phyloP scores from a whole-genome alignment of 1,284 basidiomycete genomes.

The Amylostereum areolatum region DNA sequence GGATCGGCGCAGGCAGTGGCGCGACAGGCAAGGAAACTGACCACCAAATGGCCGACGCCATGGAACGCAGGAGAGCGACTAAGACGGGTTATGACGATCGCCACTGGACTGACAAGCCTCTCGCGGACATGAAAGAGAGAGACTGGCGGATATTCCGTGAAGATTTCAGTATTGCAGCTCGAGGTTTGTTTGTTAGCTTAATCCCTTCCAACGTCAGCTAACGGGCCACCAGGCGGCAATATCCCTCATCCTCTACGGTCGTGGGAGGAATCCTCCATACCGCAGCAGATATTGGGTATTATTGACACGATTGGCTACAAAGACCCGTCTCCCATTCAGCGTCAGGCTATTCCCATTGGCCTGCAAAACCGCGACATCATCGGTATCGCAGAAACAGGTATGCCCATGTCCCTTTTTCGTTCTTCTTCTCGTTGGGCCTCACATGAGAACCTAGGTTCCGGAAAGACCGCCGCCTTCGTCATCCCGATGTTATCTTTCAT shows the following conservation, averaged over 20 bases:
- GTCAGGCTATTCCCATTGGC: slow-evolving; percentile 97
- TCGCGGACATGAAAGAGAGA: slow-evolving; percentile 93
- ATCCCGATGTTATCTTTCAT: slow-evolving; percentile 98
- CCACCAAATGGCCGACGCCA: slow-evolving; percentile 65
- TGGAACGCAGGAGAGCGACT: slow-evolving; percentile 78
- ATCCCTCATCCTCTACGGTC: slow-evolving; percentile 91
- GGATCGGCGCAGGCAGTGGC: slow-evolving; percentile 23
- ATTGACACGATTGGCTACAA: slow-evolving; percentile 93
- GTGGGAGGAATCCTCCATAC: slow-evolving; percentile 89
- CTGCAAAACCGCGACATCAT: slow-evolving; percentile 95
- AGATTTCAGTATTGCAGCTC: slow-evolving; percentile 92
- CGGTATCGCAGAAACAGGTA: slow-evolving; percentile 96
- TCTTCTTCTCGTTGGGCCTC: too few relatives aligned
- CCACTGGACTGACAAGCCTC: slow-evolving; percentile 96
- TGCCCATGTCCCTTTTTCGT: slow-evolving; percentile 14
- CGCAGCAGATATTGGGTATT: slow-evolving; percentile 71
- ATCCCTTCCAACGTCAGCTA: slow-evolving; percentile 1
- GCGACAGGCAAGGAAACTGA: slow-evolving; percentile 30
- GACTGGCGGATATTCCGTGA: slow-evolving; percentile 99
- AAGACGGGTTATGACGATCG: slow-evolving; percentile 83
- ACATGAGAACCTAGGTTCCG: slow-evolving; percentile 65
- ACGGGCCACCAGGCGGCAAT: slow-evolving; percentile 63
- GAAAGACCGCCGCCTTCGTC: slow-evolving; percentile 99
- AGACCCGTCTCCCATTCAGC: slow-evolving; percentile 94
- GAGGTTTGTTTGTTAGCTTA: slow-evolving; percentile 47